phyloP scores from a whole-genome alignment of 768 basidiomycete species.

The Naematelia encephala region DNA sequence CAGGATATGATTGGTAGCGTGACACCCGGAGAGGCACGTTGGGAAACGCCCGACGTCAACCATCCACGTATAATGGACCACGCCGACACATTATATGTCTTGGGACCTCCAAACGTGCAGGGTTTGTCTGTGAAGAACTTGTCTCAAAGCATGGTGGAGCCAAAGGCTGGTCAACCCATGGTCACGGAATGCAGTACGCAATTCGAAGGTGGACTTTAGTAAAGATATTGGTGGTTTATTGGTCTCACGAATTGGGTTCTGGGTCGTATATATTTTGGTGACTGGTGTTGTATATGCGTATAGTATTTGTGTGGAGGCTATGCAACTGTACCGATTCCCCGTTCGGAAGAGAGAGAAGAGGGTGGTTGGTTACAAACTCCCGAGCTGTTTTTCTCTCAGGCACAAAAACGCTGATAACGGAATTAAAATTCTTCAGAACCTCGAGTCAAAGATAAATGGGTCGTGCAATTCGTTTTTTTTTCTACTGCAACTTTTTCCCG shows the following conservation, averaged over 20 bases:
- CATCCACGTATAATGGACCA: background rate
- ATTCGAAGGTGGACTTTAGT: too few species aligned
- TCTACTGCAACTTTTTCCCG: too few species aligned
- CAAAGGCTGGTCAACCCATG: too few species aligned
- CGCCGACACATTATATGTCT: background rate
- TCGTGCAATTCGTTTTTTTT: background rate
- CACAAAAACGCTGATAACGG: background rate
- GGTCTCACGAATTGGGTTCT: too few species aligned
- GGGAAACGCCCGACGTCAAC: background rate
- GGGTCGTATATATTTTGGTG: background rate
- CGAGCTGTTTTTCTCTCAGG: background rate
- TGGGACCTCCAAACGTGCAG: background rate
- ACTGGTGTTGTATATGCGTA: background rate
- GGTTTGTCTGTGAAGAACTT: background rate
- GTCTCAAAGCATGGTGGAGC: background rate
- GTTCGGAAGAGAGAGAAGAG: background rate
- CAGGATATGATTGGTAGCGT: background rate
- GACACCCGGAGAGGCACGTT: background rate
- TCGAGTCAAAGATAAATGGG: too few species aligned
- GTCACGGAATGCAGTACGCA: too few species aligned
- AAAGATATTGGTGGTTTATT: too few species aligned
- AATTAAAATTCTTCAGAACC: background rate
- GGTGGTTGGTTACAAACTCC: background rate
- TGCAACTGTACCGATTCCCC: too few species aligned
- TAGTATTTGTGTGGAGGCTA: background rate